Conservation (phyloP, 345 rosid species). For the Garcia nutans region DNA sequence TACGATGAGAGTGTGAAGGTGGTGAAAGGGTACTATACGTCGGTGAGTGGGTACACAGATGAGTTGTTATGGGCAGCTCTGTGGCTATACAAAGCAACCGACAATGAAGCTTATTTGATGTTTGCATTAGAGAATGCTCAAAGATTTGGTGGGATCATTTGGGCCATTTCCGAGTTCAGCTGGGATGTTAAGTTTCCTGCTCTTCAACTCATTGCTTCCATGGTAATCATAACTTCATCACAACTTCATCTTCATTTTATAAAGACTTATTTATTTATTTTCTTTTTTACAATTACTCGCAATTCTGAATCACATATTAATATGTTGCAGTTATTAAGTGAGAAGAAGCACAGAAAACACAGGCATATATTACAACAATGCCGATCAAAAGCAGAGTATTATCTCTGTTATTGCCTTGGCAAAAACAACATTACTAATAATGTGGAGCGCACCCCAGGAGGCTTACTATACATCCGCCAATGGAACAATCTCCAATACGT, state of each 20-base stretch:
- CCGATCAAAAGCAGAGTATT: constrained; percentile 71
- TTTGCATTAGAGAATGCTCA: constrained; percentile 61
- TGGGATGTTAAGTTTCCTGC: constrained; percentile 99
- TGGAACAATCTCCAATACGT: constrained; percentile 99
- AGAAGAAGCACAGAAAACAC: constrained; percentile 49
- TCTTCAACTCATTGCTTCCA: constrained; percentile 72
- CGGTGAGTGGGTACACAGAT: constrained; percentile 94
- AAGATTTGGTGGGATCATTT: constrained; percentile 70
- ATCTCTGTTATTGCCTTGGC: constrained; percentile 78
- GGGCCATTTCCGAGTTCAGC: constrained; percentile 94
- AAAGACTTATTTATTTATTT: too few species aligned
- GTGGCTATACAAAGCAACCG: constrained; percentile 97
- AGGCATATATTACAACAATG: constrained; percentile 44
- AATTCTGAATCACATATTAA: neutral
- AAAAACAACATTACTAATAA: constrained; percentile 59
- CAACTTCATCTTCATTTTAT: too few species aligned
- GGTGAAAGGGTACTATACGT: constrained; percentile 81
- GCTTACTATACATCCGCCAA: constrained; percentile 71
- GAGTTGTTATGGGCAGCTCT: constrained; percentile 94
- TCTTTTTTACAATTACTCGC: too few species aligned
- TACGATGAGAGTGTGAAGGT: constrained; percentile 70
- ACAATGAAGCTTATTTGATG: constrained; percentile 49
- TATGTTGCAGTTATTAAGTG: constrained; percentile 46
- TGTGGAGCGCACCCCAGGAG: constrained; percentile 65
- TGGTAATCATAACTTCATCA: constrained; percentile 35